A percentile compares a stretch with the other conserved stretches of the same genome.
Evolutionary conservation across 2,329 filamentous ascomycete species (phyloP).

Genomic region (Talaromyces piceae): DNA sequence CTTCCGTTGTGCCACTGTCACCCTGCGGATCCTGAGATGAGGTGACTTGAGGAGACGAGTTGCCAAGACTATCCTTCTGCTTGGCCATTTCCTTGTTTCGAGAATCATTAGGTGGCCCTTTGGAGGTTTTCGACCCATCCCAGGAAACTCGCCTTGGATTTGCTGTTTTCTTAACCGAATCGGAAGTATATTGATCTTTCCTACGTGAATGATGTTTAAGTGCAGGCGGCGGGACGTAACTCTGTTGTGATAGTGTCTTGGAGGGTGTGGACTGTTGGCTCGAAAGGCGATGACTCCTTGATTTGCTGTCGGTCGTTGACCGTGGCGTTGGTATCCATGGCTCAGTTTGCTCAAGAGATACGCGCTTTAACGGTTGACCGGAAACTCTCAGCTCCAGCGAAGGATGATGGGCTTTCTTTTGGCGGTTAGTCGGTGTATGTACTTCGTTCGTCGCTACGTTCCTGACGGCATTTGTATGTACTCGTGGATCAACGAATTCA

Average conservation of each 20-base stretch:
- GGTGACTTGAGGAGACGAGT: conserved; percentile 14
- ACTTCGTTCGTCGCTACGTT: conserved; percentile 13
- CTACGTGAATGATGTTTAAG: conserved; percentile 34
- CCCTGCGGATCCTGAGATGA: background rate
- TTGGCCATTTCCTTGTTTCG: conserved; percentile 7
- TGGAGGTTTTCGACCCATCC: conserved; percentile 31
- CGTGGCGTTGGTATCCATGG: conserved; percentile 28
- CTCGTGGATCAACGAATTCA: background rate
- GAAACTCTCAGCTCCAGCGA: conserved; percentile 32
- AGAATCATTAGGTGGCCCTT: conserved; percentile 17
- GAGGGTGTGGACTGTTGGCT: conserved; percentile 17
- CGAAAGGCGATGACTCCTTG: conserved; percentile 22
- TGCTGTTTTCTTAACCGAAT: conserved; percentile 17
- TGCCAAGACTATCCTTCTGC: conserved; percentile 6
- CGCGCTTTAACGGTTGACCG: conserved; percentile 32
- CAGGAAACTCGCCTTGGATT: conserved; percentile 30
- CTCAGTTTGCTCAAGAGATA: conserved; percentile 32
- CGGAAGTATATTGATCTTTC: conserved; percentile 20
- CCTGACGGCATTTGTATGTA: conserved; percentile 6
- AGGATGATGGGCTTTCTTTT: conserved; percentile 19
- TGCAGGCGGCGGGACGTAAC: conserved; percentile 32
- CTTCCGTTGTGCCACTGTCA: conserved; percentile 11
- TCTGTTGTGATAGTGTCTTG: conserved; percentile 5
- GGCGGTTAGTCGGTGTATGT: conserved; percentile 25
- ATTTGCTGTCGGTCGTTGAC: conserved; percentile 25